Base-by-base conservation (phyloP, 140 eudicot species). In the Oenanthe javanica region DNA sequence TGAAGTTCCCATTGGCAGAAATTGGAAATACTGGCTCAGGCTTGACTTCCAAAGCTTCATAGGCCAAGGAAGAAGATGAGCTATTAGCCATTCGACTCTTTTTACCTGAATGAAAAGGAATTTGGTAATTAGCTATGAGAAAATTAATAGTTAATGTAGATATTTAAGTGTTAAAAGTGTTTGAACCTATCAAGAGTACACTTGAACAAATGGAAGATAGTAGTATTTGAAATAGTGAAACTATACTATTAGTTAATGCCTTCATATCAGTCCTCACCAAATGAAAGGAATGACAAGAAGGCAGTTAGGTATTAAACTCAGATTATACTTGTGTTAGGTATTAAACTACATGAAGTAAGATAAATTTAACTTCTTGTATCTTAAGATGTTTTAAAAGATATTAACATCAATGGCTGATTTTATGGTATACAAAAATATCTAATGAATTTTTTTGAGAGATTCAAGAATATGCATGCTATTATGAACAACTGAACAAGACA, bases 31-130 rank as follows among this genome's bases (percentile, higher is more conserved):
- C 36, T n/a, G 83, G 18, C 77, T 72, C 23, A 72, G 79, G 77
- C 46, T 74, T 48, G 11, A 75, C 18, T 36, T 27, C 50, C 36
- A 52, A 59, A 75, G 72, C 42, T 51, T 83, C 79, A 59, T 50
- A 31, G 11, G 59, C 77, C 12, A 73, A 77, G 82, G 80, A 48
- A 36, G 64, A 21, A 6, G 75, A 42, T 71, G 66, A 51, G 13
- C 70, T 31, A 27, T 85, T 45, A 82, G 75, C 76, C 10, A 72
- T 69, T 38, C 64, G 64, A 67, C 71, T 63, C 51, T 77, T 81
- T 81, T 81, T 86, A 46, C 87, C 89, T 86, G 84, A 81, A 63
- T 31, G 43, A 13, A n/a, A 47, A 50, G 72, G 57, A 73, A 43
- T 25, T 10, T 48, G n/a, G 52, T 23, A 31, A 46, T 11, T 21